Evolutionary conservation across 768 basidiomycete genomes (phyloP), one percentile per base, ranked within the genome.

Genomic region (Mycena sanguinolenta): DNA sequence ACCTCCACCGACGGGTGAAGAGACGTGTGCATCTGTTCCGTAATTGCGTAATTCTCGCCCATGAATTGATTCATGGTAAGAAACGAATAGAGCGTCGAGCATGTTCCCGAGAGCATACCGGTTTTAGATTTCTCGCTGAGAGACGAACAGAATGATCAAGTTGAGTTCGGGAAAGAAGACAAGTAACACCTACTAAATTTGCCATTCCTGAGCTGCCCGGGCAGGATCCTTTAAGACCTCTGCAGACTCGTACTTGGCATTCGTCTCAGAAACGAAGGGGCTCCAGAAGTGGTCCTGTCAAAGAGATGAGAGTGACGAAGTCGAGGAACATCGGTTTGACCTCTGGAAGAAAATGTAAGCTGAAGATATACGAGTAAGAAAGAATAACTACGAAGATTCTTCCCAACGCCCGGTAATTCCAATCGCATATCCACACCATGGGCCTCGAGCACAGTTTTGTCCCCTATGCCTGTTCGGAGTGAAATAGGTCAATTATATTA

Each of bases 381-480:
- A 2, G 19, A 46, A 46, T 17, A 46, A 34, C 82, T 80, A 70
- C 83, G 82, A 12, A 86, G 76, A 74, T 86, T 84, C 58, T 77
- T 75, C 6, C 85, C 86, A 50, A 87, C 86, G 25, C 76, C 80
- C 0, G 83, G 83, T 0, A 86, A 76, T 62, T 85, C 80, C 30
- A 84, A 65, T 57, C 77, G 70, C 36, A 75, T 65, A 14, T 63
- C 32, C 66, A 87, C 80, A 19, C 76, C 76, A 39, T 80, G 63
- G 32, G 42, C 42, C 3, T 58, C 23, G 10, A 65, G 64, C 0
- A 65, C 17, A 27, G 34, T 58, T 23, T 58, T 36, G 44, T 65
- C 64, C 2, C 55, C 64, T 1, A 65, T 65, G 17, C 64, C 64
- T 58, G 32, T 49, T n/a, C n/a, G n/a, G n/a, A n/a, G n/a, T 50